These are phyloP conservation scores for Candida dajiaensis DNA, from an alignment of 805 yeast genomes.

Conservation along the genomic window DNA sequence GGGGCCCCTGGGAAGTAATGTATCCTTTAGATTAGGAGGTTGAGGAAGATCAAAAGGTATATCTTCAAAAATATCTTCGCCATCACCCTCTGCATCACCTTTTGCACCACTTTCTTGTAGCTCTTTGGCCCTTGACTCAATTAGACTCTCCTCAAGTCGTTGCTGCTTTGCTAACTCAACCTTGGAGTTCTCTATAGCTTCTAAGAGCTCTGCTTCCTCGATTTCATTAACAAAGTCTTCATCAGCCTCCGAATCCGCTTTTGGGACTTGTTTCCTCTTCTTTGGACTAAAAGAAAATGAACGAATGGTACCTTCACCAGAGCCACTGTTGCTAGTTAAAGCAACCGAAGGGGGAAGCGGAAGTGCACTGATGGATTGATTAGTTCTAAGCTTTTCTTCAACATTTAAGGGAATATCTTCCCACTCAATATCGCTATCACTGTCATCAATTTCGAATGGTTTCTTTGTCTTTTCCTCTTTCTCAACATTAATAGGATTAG, in stretches of 20 bases:
- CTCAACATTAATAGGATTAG: slow-evolving; percentile 46
- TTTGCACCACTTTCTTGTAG: slow-evolving; percentile 19
- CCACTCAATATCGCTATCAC: slow-evolving; percentile 47
- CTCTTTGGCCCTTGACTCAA: slow-evolving; percentile 29
- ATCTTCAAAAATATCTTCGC: slow-evolving; percentile 25
- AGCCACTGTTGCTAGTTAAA: slow-evolving; percentile 6
- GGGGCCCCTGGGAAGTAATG: not conserved
- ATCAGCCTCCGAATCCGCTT: slow-evolving; percentile 10
- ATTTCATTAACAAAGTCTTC: slow-evolving; percentile 22
- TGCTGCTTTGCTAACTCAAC: slow-evolving; percentile 40
- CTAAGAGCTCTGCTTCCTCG: slow-evolving; percentile 31
- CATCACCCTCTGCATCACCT: slow-evolving; percentile 16
- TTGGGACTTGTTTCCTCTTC: slow-evolving; percentile 9
- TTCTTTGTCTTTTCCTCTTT: slow-evolving; percentile 13
- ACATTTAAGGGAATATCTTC: slow-evolving; percentile 54
- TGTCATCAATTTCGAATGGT: slow-evolving; percentile 11
- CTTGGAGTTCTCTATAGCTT: slow-evolving; percentile 40
- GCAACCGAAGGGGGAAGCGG: slow-evolving; percentile 29
- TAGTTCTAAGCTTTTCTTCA: slow-evolving; percentile 22
- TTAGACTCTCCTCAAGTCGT: slow-evolving; percentile 23
- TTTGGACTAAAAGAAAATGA: slow-evolving; percentile 20
- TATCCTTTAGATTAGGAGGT: not conserved
- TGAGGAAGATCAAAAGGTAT: slow-evolving; percentile 16
- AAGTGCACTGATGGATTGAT: slow-evolving; percentile 37
- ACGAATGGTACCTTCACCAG: slow-evolving; percentile 11